These are phyloP conservation scores for Achlya hypogyna DNA, from an alignment of 352 stramenopile genomes.

Conservation along the genomic window DNA sequence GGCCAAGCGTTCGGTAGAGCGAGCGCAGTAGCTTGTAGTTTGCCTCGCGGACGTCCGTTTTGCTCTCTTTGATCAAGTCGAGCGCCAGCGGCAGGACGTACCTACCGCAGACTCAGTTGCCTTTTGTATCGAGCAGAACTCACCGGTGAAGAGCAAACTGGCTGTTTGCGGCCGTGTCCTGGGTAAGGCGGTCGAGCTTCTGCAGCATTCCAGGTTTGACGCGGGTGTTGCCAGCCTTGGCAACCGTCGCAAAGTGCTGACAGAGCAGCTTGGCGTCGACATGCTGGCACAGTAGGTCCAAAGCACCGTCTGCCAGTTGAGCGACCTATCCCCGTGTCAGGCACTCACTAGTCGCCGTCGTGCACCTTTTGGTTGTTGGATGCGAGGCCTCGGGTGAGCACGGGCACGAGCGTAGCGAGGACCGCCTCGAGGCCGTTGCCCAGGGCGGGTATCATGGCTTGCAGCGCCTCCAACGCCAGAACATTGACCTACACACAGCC, in stretches of 20 bases:
- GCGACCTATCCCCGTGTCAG: conserved; percentile 12
- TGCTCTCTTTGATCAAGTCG: conserved; percentile 62
- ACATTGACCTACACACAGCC: conserved; percentile 28
- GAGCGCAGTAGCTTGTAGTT: conserved; percentile 37
- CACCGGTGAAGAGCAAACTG: conserved; percentile 44
- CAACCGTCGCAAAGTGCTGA: conserved; percentile 42
- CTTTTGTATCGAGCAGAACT: not conserved
- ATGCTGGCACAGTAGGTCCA: conserved; percentile 37
- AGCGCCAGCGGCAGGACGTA: conserved; percentile 65
- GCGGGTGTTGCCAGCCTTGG: conserved; percentile 41
- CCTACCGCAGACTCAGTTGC: conserved; percentile 14
- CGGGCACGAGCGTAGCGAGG: conserved; percentile 42
- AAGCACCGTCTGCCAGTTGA: conserved; percentile 28
- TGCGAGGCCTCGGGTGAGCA: conserved; percentile 44
- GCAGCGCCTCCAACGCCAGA: conserved; percentile 47
- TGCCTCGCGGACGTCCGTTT: conserved; percentile 57
- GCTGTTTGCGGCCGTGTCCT: conserved; percentile 29
- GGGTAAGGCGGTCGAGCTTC: conserved; percentile 34
- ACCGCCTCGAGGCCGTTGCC: conserved; percentile 50
- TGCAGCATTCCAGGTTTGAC: conserved; percentile 50
- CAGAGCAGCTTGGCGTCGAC: conserved; percentile 44
- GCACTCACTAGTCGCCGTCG: too few species aligned
- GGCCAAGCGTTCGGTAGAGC: conserved; percentile 23
- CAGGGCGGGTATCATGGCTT: conserved; percentile 38
- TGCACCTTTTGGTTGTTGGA: conserved; percentile 42